Evolutionary conservation across 768 basidiomycete species (phyloP).

Genomic region (Nidula microcarpa): DNA sequence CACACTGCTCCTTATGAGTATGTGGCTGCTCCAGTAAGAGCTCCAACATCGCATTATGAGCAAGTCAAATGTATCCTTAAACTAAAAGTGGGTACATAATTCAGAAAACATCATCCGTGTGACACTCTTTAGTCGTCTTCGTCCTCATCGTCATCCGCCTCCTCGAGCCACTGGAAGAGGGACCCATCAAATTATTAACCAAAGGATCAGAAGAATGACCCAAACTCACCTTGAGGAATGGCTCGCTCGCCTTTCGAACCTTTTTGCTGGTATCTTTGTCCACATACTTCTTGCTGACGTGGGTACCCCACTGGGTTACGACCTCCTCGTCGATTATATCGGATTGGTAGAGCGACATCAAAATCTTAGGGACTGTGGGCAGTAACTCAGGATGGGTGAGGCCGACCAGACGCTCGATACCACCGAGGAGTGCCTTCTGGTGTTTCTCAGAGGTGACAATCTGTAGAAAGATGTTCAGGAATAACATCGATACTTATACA

Average conservation of each 20-base stretch:
- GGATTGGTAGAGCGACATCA: conserved; percentile 91
- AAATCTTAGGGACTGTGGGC: conserved; percentile 76
- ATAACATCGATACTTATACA: conserved; percentile 1
- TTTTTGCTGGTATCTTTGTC: conserved; percentile 94
- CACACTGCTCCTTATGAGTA: too few species aligned
- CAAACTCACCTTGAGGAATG: conserved; percentile 79
- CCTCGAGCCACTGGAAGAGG: conserved; percentile 70
- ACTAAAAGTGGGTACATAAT: too few species aligned
- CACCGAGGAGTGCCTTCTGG: conserved; percentile 91
- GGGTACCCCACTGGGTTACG: conserved; percentile 89
- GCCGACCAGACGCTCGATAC: conserved; percentile 84
- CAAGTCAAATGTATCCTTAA: too few species aligned
- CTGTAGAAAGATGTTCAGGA: conserved; percentile 29
- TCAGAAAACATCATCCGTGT: too few species aligned
- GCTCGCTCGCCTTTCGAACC: conserved; percentile 92
- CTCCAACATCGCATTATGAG: too few species aligned
- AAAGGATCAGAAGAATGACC: neutral
- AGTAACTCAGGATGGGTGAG: conserved; percentile 70
- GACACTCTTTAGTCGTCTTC: conserved; percentile 13
- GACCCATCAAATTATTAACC: conserved; percentile 3
- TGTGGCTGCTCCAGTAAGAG: too few species aligned
- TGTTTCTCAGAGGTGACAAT: conserved; percentile 92
- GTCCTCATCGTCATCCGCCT: conserved; percentile 75
- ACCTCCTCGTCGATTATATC: conserved; percentile 93
- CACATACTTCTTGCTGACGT: conserved; percentile 95